Base-by-base conservation (phyloP, 208 protist genomes). In the Trypanosoma mega region DNA sequence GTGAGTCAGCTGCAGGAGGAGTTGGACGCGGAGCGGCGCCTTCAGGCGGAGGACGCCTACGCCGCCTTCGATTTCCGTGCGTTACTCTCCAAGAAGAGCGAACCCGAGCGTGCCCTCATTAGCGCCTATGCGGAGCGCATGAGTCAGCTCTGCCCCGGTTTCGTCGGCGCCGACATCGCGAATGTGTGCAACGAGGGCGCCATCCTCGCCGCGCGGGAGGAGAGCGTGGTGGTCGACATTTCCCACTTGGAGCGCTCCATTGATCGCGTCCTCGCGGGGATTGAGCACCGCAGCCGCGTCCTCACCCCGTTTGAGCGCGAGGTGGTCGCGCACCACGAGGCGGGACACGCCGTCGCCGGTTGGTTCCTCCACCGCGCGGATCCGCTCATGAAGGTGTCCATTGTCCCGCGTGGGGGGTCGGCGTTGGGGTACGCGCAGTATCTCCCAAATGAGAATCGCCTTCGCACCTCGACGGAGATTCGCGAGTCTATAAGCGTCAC, bases 361-460 rank as follows among this genome's bases (percentile, higher is more conserved):
- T 99, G 98, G 98, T 99, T 98, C 78, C 85, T 99, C 3, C 84
- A 98, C 70, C 83, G 98, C 56, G 87, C 97, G 0, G 87, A 98
- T 50, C 98, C 98, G 36, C 77, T 99, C 23, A 90, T 99, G 56
- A 99, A 99, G 67, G 96, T 98, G 23, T 98, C 96, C 6, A 99
- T 99, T 45, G 90, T 99, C 33, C 98, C 98, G 16, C 79, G 98
- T 41, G 97, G 97, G 5, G 68, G 75, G 26, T 96, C 80, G 14
- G 97, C 97, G 16, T 82, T 99, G 2, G 98, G 98, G 34, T 99
- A 98, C 72, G 97, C 98, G 41, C 97, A 99, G 83, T 99, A 99
- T 61, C 83, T 99, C 34, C 98, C 98, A 16, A 93, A 95, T 56
- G 97, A 99, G 48, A 87, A 85, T 27, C 75, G 81, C 65, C 83